Percentiles rank a stretch among this genome's conserved stretches.
Conservation (phyloP, 371 early-diverging fungal genomes). For the Syncephalis plumigaleata region DNA sequence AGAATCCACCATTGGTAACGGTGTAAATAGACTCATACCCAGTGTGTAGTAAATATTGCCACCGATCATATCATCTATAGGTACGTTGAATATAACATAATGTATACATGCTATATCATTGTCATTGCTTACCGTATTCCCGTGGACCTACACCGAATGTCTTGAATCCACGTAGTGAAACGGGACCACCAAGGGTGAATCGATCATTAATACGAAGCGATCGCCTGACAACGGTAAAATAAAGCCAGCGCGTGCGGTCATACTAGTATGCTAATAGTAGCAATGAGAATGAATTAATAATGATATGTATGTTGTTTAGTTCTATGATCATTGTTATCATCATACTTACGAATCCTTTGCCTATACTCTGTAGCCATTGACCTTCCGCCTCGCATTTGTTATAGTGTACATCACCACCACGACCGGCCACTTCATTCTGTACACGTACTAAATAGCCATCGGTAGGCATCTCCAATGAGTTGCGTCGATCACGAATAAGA, state of each 20-base stretch:
- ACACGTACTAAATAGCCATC: constrained; percentile 42
- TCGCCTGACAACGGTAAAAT: constrained; percentile 33
- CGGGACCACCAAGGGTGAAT: constrained; percentile 75
- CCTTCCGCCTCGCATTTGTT: constrained; percentile 54
- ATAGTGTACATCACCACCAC: constrained; percentile 66
- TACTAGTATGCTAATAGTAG: constrained; percentile 21
- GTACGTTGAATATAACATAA: neutral
- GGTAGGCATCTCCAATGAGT: constrained; percentile 59
- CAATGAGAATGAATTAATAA: constrained; percentile 11
- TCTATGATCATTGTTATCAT: constrained; percentile 6
- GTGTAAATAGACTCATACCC: constrained; percentile 64
- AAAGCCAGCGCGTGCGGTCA: constrained; percentile 48
- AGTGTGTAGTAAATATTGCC: constrained; percentile 67
- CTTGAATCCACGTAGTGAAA: constrained; percentile 74
- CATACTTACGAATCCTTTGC: constrained; percentile 28
- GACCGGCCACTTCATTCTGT: constrained; percentile 53
- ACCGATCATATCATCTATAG: constrained; percentile 65
- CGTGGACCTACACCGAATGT: constrained; percentile 75
- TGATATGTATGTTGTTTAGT: too few relatives aligned
- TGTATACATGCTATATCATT: constrained; percentile 1
- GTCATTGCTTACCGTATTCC: constrained; percentile 33
- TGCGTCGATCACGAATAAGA: constrained; percentile 49
- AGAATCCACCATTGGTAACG: constrained; percentile 46
- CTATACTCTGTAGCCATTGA: constrained; percentile 23
- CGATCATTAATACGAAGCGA: constrained; percentile 54